Evolutionary conservation across 202 grass and related monocot genomes (phyloP).

Genomic region (Zizania palustris): DNA sequence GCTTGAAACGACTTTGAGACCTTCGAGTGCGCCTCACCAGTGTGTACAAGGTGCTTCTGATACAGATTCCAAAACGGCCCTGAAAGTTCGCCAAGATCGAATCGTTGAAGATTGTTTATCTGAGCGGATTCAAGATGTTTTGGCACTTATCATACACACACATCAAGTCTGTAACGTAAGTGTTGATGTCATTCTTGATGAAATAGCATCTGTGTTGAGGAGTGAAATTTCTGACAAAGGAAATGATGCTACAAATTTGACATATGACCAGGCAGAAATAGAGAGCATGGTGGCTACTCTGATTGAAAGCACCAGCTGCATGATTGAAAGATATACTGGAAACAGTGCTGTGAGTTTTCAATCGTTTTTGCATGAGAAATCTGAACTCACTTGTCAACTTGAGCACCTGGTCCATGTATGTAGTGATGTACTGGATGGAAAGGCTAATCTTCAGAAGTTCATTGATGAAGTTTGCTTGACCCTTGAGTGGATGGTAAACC

Average conservation of each 20-base stretch:
- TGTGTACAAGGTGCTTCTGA: not conserved
- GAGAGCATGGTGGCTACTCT: conserved; percentile 44
- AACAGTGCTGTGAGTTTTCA: not conserved
- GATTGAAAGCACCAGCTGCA: conserved; percentile 36
- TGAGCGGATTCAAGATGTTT: conserved; percentile 59
- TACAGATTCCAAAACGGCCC: conserved; percentile 11
- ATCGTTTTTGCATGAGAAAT: conserved; percentile 40
- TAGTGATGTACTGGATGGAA: conserved; percentile 42
- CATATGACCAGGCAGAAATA: conserved; percentile 28
- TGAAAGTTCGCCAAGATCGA: conserved; percentile 5
- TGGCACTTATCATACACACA: conserved; percentile 56
- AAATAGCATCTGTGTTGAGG: conserved; percentile 52
- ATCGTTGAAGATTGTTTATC: conserved; percentile 35
- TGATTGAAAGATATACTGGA: conserved; percentile 37
- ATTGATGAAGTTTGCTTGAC: conserved; percentile 47
- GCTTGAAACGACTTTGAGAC: conserved; percentile 31
- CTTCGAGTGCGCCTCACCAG: conserved; percentile 35
- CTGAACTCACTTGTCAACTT: conserved; percentile 31
- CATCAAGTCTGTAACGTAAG: conserved; percentile 57
- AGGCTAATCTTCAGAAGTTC: conserved; percentile 38
- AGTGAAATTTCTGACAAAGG: conserved; percentile 34
- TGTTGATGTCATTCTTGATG: conserved; percentile 49
- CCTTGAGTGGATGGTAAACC: conserved; percentile 45
- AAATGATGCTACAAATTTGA: conserved; percentile 16
- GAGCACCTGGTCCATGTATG: conserved; percentile 44